phyloP scores from a whole-genome alignment of 306 rosid genomes.

The Inga oerstediana region DNA sequence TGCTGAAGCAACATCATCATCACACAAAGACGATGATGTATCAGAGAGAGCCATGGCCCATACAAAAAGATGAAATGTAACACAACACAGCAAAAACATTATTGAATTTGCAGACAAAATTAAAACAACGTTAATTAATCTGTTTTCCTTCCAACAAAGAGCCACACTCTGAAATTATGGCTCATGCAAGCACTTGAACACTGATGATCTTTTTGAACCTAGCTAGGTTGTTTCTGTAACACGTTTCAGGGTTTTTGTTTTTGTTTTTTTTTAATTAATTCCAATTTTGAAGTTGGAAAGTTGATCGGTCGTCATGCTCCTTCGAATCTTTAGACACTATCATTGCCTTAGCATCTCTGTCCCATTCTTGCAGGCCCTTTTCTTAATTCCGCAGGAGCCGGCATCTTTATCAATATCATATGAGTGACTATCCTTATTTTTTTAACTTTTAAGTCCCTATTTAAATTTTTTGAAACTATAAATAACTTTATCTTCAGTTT shows the following conservation, averaged over 20 bases:
- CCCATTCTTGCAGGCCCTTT: constrained; percentile 14
- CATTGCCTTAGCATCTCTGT: constrained; percentile 30
- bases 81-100: background rate
- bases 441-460: background rate
- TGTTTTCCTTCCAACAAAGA: constrained; percentile 17
- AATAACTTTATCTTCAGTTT: too few species aligned
- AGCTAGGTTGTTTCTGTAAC: background rate
- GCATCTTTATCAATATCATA: background rate
- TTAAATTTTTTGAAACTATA: too few species aligned
- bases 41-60: constrained; percentile 35
- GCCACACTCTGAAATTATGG: constrained; percentile 30
- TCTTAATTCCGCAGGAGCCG: background rate
- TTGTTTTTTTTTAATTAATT: constrained; percentile 1
- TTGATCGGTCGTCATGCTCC: constrained; percentile 6
- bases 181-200: background rate
- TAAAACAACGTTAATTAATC: background rate
- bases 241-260: constrained; percentile 20
- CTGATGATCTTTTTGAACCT: constrained; percentile 12
- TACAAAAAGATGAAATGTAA: background rate
- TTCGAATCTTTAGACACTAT: constrained; percentile 28
- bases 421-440: background rate
- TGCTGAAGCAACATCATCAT: constrained; percentile 50
- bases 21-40: constrained; percentile 28
- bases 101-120: background rate
- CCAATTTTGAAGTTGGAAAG: constrained; percentile 28